These are phyloP conservation scores for Saturnispora kantuleensis DNA, from an alignment of 805 yeast species.

Conservation along the genomic window DNA sequence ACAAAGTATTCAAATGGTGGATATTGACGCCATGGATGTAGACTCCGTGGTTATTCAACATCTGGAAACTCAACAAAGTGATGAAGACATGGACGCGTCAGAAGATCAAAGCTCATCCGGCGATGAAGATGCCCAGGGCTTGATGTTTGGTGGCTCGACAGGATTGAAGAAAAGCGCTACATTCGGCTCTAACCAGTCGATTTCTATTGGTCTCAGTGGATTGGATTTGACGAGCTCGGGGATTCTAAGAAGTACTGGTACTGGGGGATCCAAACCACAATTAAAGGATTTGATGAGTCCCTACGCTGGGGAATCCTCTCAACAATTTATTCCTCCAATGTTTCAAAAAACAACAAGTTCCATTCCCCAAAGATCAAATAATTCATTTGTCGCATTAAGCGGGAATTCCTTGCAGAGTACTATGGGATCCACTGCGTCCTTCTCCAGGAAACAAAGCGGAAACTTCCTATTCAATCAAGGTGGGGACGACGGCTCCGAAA, in stretches of 20 bases:
- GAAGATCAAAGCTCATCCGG: background rate
- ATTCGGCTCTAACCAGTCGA: slow-evolving; percentile 8
- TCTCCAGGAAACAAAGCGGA: too few relatives aligned
- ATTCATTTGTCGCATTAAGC: too few relatives aligned
- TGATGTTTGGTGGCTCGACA: background rate
- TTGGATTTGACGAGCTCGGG: slow-evolving; percentile 24
- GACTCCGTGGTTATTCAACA: slow-evolving; percentile 11
- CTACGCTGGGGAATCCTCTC: too few relatives aligned
- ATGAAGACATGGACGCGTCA: background rate
- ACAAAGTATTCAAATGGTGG: slow-evolving; percentile 30
- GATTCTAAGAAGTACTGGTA: slow-evolving; percentile 21
- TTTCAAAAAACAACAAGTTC: background rate
- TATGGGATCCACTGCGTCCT: too few relatives aligned
- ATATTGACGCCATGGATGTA: slow-evolving; percentile 20
- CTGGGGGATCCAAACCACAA: slow-evolving; percentile 23
- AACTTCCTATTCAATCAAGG: background rate
- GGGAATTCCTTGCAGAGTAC: too few relatives aligned
- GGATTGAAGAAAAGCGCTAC: background rate
- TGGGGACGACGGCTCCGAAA: slow-evolving; percentile 9
- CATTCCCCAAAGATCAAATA: too few relatives aligned
- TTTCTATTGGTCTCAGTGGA: slow-evolving; percentile 25
- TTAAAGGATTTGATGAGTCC: slow-evolving; percentile 8
- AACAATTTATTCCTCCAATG: background rate
- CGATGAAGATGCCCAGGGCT: background rate
- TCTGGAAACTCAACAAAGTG: slow-evolving; percentile 4